Percentiles rank a stretch among this genome's conserved stretches.
Evolutionary conservation across 441 rosid genomes (phyloP).

Genomic region (Populus tomentosa): DNA sequence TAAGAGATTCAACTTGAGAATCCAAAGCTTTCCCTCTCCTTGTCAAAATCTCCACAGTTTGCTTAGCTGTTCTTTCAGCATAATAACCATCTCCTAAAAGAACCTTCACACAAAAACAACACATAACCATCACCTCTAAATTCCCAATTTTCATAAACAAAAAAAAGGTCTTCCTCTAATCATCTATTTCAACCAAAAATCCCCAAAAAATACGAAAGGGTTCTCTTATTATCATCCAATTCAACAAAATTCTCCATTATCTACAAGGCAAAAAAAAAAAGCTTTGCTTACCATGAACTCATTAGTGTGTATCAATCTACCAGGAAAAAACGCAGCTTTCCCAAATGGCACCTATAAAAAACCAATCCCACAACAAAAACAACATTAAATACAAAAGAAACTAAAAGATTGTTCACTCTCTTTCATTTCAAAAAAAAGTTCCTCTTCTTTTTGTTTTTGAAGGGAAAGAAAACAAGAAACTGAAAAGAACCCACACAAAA

Average conservation of each 20-base stretch:
- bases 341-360: constrained; percentile 71
- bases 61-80: constrained; percentile 73
- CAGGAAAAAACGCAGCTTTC: constrained; percentile 81
- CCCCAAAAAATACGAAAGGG: background rate
- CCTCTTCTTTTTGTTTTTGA: background rate
- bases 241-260: background rate
- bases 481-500: background rate
- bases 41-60: constrained; percentile 65
- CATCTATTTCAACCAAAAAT: background rate
- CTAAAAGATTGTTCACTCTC: background rate
- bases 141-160: background rate
- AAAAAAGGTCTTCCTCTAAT: background rate
- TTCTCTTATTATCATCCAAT: background rate
- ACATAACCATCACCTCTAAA: background rate
- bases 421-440: background rate
- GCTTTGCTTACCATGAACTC: constrained; percentile 56
- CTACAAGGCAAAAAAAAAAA: background rate
- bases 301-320: constrained; percentile 79
- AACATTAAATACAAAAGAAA: background rate
- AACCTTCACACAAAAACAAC: constrained; percentile 34
- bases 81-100: constrained; percentile 80
- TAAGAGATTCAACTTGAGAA: constrained; percentile 54
- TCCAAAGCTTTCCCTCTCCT: constrained; percentile 74
- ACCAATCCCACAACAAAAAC: background rate
- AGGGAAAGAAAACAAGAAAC: background rate